Base-by-base conservation (phyloP, 2,329 filamentous ascomycete genomes). In the Epichloe glyceriae region DNA sequence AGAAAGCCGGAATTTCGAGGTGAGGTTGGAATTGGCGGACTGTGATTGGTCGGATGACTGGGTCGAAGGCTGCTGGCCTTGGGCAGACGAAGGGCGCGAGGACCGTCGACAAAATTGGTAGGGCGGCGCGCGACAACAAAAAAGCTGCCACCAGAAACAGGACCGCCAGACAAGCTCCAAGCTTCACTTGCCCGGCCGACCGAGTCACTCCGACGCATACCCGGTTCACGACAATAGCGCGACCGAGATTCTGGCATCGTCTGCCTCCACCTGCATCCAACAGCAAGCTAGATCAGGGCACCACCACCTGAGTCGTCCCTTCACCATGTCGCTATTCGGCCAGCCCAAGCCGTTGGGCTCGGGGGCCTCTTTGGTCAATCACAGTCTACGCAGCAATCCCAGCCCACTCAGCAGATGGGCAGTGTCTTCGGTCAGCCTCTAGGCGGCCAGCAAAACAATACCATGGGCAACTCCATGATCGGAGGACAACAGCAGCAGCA, bases 281-380 rank as follows among this genome's bases (percentile, higher is more conserved):
- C 33, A 17, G 39, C 33, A 30, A 52, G 46, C 53, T 55, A 37
- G 11, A 55, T n/a, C 47, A 20, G 35, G 45, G 50, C 52, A 46
- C 26, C 42, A 43, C 33, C 42, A 42, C 14, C 1, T 5, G 26
- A 30, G 42, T 37, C 39, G 42, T 37, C 39, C n/a, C 50, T 19
- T 46, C 53, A 53, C 37, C 50, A 68, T 64, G 66, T 67, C 66
- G 50, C 56, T 71, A n/a, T 73, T 73, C 55, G 68, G 67, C 30
- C 65, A 68, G 53, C 37, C 66, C n/a, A 69, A 68, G 59, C 58
- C 65, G 39, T 55, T 65, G 34, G 56, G 56, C 53, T 61, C 56
- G 60, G 62, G 40, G 58, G 62, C 20, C 50, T 70, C 4, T 71
- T 72, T 46, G 68, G 66, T 49, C 66, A 70, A 54, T 59, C 66